Evolutionary conservation across 768 basidiomycete genomes (phyloP), one percentile per base, ranked within the genome.

Genomic region (Psilocybe cubensis): DNA sequence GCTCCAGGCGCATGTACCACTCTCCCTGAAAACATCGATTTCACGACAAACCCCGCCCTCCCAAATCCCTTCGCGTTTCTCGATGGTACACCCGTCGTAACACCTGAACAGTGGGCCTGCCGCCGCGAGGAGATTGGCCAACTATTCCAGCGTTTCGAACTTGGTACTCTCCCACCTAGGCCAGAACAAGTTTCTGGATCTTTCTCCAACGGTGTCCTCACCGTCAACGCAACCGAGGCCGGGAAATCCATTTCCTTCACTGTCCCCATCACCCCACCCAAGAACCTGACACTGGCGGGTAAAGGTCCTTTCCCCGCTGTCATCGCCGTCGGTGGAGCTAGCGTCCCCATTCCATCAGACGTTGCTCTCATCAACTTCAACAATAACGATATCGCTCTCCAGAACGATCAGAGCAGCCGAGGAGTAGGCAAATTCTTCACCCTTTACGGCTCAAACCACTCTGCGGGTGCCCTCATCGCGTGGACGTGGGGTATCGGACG

Each of bases 401-500:
- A 83, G 63, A 73, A 72, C 59, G 69, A 72, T 61, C 57, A 61
- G n/a, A 63, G 64, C 53, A 80, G 79, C 65, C 76, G 83, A 6
- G 83, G 83, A 5, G 57, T 70, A 21, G 83, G 83, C 24, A 77
- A 78, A 43, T 85, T 85, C 75, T 85, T 79, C 70, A 70, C 72
- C 47, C 74, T 85, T 25, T 83, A 79, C 65, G 82, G 82, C 8
- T 68, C 61, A 14, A 69, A 64, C 55, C 74, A 75, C 40, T 75
- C 74, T 43, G 82, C 83, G 0, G 70, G 72, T 35, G 79, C 82
- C 5, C 76, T 83, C 75, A 79, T 75, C 7, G 82, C 83, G 1
- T 83, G 82, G 83, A 76, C 78, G 0, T 84, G 83, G 83, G 83
- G 78, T 55, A 76, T 83, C 50, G 74, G 75, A 45, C 81, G 83